A percentile compares a stretch with the other conserved stretches of the same genome.
Conservation (phyloP, 2,329 filamentous ascomycete species). For the Fusarium temperatum region DNA sequence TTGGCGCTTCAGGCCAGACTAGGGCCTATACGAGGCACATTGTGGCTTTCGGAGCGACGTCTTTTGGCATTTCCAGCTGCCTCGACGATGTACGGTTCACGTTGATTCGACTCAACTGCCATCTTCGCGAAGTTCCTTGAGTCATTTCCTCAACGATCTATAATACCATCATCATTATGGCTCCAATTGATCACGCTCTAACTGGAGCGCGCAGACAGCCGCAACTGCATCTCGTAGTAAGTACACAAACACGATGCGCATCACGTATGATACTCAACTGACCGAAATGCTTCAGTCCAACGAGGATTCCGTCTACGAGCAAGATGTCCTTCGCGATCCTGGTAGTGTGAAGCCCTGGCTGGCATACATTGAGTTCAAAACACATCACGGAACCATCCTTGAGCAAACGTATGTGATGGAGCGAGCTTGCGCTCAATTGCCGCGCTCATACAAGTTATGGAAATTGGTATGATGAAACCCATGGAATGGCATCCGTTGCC, state of each 20-base stretch:
- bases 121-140: slow-evolving; percentile 1
- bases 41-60: neutral
- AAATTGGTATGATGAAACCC: slow-evolving; percentile 71
- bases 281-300: slow-evolving; percentile 65
- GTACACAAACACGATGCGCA: slow-evolving; percentile 32
- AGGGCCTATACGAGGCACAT: neutral
- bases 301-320: slow-evolving; percentile 95
- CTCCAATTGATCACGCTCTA: slow-evolving; percentile 34
- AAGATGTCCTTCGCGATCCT: slow-evolving; percentile 88
- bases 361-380: slow-evolving; percentile 90
- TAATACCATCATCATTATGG: slow-evolving; percentile 25
- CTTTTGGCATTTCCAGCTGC: slow-evolving; percentile 7
- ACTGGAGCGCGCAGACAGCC: slow-evolving; percentile 54
- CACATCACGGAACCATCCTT: slow-evolving; percentile 81
- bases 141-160: neutral
- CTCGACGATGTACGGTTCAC: slow-evolving; percentile 38
- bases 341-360: slow-evolving; percentile 94
- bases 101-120: slow-evolving; percentile 25
- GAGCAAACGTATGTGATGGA: slow-evolving; percentile 92
- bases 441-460: slow-evolving; percentile 97
- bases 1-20: neutral
- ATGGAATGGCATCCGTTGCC: neutral
- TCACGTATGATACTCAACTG: slow-evolving; percentile 33
- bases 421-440: slow-evolving; percentile 87
- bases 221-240: slow-evolving; percentile 60